Evolutionary conservation across 2,329 filamentous ascomycete species (phyloP), one percentile per base, ranked within the genome.

Genomic region (Monosporascus sp.): DNA sequence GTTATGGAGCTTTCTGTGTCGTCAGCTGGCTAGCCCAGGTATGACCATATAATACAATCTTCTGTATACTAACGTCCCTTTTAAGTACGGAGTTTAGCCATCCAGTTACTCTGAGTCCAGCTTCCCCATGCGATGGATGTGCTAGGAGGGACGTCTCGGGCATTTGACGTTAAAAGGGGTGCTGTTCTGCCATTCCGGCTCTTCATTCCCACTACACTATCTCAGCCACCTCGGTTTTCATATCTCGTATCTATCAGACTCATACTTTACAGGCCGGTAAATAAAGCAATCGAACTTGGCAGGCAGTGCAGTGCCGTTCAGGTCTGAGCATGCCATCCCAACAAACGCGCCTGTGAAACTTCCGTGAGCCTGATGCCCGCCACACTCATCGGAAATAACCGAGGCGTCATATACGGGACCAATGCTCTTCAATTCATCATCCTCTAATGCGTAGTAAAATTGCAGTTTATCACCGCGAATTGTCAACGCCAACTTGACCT

Each of bases 281-380:
- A 71, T 56, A 52, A 82, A 79, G 44, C 78, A 74, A 52, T 80
- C 78, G 65, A 82, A 82, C 5, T 55, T 67, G 0, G 80, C 79
- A 50, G 68, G 64, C 50, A 65, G 57, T 8, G 70, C 77, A 17
- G 73, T 74, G 2, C 80, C 80, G 52, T 83, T 82, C 43, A 81
- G 51, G 63, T 83, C 80, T 3, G 78, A 82, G 41, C 76, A 78
- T 1, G 80, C 79, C 57, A 83, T 67, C 0, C 80, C 80, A 0
- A 82, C 76, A 69, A 83, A 83, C 0, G 82, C 80, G 0, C 82
- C 82, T 0, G 82, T 86, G 57, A 86, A 86, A 64, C 82, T 86
- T 1, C 82, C 82, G 57, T 85, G 80, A 2, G 71, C 75, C 55
- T 78, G 75, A 56, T 85, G 81, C 0, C 82, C 82, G 9, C 82